phyloP scores from a whole-genome alignment of 352 stramenopile species.

The Phytophthora pisi region DNA sequence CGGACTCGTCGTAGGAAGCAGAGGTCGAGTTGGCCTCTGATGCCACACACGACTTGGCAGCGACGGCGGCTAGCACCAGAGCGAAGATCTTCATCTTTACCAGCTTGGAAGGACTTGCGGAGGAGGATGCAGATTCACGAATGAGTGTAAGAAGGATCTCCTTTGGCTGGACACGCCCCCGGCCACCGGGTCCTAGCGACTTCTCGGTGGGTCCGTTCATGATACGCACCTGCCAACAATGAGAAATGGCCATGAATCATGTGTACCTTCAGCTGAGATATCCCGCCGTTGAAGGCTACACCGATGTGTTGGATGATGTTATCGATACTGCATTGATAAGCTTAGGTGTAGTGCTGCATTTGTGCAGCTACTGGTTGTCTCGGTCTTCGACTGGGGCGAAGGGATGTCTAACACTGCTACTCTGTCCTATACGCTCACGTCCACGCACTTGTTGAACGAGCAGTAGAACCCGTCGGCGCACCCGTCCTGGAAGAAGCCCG shows the following conservation, averaged over 20 bases:
- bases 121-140: slow-evolving; percentile 8
- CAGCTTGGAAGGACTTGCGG: slow-evolving; percentile 7
- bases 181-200: neutral
- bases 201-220: slow-evolving; percentile 1
- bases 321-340: neutral
- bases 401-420: neutral
- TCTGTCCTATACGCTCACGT: slow-evolving; percentile 17
- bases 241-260: neutral
- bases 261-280: neutral
- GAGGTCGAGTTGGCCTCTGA: neutral
- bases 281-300: neutral
- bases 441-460: slow-evolving; percentile 36
- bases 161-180: neutral
- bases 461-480: slow-evolving; percentile 32
- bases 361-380: neutral
- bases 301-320: neutral
- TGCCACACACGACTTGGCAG: slow-evolving; percentile 2
- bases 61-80: slow-evolving; percentile 10
- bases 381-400: neutral
- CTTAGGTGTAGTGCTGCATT: neutral
- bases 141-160: slow-evolving; percentile 1
- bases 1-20: neutral
- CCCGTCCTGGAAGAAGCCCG: slow-evolving; percentile 27
- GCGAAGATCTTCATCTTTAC: slow-evolving; percentile 21
- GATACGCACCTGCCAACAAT: neutral